A percentile compares a stretch with the other conserved stretches of the same genome.
Evolutionary conservation across 805 yeast genomes (phyloP).

Genomic region (Metschnikowia continentalis): DNA sequence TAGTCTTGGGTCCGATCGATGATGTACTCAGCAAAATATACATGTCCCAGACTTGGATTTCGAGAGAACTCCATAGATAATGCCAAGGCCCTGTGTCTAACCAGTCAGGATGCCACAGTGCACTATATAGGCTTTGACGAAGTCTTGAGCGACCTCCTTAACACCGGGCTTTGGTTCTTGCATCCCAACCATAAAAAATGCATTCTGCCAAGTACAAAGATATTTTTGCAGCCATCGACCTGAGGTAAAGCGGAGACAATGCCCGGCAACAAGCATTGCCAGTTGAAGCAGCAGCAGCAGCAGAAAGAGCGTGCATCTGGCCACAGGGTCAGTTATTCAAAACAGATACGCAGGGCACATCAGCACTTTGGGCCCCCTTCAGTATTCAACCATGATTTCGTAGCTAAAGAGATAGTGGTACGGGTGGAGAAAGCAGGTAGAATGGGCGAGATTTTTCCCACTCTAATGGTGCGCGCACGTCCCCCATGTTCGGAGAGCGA

Average conservation of each 20-base stretch:
- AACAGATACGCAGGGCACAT: neutral
- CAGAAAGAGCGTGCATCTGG: neutral
- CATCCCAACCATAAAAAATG: neutral
- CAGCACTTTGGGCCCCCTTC: neutral
- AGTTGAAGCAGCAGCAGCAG: neutral
- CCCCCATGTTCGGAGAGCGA: neutral
- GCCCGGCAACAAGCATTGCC: neutral
- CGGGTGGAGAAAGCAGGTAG: neutral
- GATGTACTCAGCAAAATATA: neutral
- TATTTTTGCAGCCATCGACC: neutral
- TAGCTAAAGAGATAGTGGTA: neutral
- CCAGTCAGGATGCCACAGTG: neutral
- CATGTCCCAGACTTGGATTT: neutral
- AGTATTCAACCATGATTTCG: neutral
- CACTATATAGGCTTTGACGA: neutral
- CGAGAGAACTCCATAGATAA: neutral
- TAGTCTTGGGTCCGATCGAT: neutral
- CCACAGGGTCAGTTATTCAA: neutral
- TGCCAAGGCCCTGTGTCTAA: neutral
- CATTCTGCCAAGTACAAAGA: neutral
- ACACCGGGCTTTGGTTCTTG: neutral
- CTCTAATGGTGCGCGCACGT: neutral
- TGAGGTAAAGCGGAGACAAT: neutral
- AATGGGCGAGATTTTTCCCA: neutral
- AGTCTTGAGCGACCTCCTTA: too few species aligned